These are phyloP conservation scores for Triglochin maritima DNA, from an alignment of 106 monocot genomes.

Conservation along the genomic window DNA sequence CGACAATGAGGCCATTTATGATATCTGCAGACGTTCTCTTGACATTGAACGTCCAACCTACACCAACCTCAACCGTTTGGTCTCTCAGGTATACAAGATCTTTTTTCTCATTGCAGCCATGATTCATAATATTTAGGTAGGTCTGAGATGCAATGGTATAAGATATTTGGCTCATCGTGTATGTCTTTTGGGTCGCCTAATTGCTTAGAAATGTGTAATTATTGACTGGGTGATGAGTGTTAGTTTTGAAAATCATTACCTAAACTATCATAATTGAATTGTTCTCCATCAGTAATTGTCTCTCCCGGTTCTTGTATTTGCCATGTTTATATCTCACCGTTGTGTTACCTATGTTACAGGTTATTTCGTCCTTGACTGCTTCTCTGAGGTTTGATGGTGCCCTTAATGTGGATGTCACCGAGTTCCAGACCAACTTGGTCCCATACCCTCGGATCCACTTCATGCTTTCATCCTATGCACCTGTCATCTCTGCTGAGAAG, in stretches of 20 bases:
- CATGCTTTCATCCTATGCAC: slow-evolving; percentile 17
- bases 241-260: neutral
- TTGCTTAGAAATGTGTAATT: too few relatives aligned
- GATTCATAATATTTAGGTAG: neutral
- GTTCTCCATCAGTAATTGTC: neutral
- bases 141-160: too few relatives aligned
- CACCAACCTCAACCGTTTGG: slow-evolving; percentile 23
- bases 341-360: slow-evolving; percentile 2
- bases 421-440: slow-evolving; percentile 19
- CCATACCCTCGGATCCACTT: slow-evolving; percentile 17
- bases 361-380: slow-evolving; percentile 18
- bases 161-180: too few relatives aligned
- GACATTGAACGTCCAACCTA: slow-evolving; percentile 26
- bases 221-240: too few relatives aligned
- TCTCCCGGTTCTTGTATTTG: too few relatives aligned
- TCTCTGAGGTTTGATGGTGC: slow-evolving; percentile 18
- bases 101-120: neutral
- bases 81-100: slow-evolving; percentile 9
- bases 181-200: too few relatives aligned
- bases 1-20: slow-evolving; percentile 12
- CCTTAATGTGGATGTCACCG: slow-evolving; percentile 14
- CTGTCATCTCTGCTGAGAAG: slow-evolving; percentile 19
- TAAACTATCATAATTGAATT: too few relatives aligned
- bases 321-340: too few relatives aligned
- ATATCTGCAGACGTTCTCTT: slow-evolving; percentile 13